Evolutionary conservation across 2,329 filamentous ascomycete genomes (phyloP).

Genomic region (Fusarium falciforme): DNA sequence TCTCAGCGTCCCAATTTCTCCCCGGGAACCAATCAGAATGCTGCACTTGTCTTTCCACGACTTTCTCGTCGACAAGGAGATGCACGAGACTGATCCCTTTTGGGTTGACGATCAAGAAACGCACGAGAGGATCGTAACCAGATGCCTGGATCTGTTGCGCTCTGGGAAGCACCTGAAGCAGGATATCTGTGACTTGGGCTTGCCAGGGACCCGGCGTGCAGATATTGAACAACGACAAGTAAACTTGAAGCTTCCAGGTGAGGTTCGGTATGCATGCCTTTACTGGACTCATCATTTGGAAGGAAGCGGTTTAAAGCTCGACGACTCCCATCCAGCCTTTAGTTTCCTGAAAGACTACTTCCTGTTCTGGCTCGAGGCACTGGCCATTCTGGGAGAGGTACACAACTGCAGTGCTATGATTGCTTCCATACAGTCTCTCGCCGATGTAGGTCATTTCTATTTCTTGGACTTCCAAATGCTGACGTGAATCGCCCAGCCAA

Average conservation of each 20-base stretch:
- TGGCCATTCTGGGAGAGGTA: neutral
- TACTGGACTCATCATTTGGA: slow-evolving; percentile 47
- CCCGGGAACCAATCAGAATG: neutral
- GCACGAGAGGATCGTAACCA: slow-evolving; percentile 46
- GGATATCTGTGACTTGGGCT: slow-evolving; percentile 7
- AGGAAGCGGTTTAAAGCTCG: neutral
- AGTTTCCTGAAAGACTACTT: neutral
- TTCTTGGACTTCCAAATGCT: neutral
- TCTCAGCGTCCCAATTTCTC: neutral
- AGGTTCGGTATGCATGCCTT: slow-evolving; percentile 54
- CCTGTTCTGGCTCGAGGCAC: neutral
- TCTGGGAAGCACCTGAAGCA: neutral
- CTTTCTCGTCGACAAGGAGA: slow-evolving; percentile 49
- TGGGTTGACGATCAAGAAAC: slow-evolving; percentile 50
- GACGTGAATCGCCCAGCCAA: neutral
- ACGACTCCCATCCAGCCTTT: neutral
- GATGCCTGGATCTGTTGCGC: neutral
- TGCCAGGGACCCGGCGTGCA: neutral
- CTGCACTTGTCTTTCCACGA: slow-evolving; percentile 51
- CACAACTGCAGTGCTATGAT: neutral
- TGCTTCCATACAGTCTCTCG: neutral
- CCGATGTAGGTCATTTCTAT: neutral
- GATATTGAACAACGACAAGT: neutral
- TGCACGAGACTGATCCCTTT: slow-evolving; percentile 45
- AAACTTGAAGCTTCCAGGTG: slow-evolving; percentile 6